Conservation (phyloP, 495 filamentous ascomycete genomes). For the Aspergillus ostianus region DNA sequence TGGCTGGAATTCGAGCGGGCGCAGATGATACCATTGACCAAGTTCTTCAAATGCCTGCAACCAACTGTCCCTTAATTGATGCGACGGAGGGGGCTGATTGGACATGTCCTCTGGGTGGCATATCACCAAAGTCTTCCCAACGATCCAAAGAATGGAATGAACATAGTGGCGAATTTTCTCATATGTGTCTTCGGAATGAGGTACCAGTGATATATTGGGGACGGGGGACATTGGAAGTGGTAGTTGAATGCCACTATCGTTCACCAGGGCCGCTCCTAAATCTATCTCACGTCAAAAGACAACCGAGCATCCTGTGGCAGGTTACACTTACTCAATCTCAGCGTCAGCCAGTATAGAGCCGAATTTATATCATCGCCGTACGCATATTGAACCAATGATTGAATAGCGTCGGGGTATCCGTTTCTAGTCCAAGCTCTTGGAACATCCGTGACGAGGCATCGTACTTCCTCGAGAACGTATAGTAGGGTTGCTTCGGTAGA, state of each 20-base stretch:
- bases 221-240: constrained; percentile 19
- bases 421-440: not conserved
- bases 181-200: constrained; percentile 21
- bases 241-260: constrained; percentile 22
- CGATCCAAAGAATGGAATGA: constrained; percentile 30
- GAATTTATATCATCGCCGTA: constrained; percentile 23
- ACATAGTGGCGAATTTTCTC: constrained; percentile 27
- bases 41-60: constrained; percentile 29
- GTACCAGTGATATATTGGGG: constrained; percentile 18
- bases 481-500: not conserved
- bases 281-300: constrained; percentile 18
- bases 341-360: constrained; percentile 36
- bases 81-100: constrained; percentile 10
- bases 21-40: constrained; percentile 34
- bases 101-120: constrained; percentile 24
- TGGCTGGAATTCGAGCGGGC: constrained; percentile 32
- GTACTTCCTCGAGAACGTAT: constrained; percentile 3
- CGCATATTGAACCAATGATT: constrained; percentile 18
- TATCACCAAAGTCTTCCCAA: constrained; percentile 24
- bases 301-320: not conserved
- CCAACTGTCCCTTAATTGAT: constrained; percentile 19
- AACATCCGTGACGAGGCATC: not conserved
- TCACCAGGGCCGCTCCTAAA: constrained; percentile 28
- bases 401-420: constrained; percentile 8
- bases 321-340: constrained; percentile 30